A percentile compares a stretch with the other conserved stretches of the same genome.
Evolutionary conservation across 139 green algal genomes (phyloP).

Genomic region (Ostreobium quekettii): DNA sequence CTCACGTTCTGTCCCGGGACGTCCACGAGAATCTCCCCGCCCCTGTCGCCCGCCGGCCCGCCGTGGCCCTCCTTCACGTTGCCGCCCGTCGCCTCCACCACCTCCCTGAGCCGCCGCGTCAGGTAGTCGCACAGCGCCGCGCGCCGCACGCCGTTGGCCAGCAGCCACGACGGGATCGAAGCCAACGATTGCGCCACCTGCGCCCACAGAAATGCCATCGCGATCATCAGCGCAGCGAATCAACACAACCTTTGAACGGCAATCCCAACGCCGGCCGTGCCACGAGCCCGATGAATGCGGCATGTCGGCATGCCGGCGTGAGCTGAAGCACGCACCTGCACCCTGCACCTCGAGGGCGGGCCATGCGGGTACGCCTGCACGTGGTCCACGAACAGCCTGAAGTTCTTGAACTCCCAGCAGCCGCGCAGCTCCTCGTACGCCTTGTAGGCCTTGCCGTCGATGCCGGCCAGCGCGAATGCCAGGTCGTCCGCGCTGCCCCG

Average conservation of each 20-base stretch:
- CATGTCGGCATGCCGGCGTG: too few relatives aligned
- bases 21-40: slow-evolving; percentile 60
- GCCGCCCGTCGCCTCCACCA: slow-evolving; percentile 23
- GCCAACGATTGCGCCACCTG: slow-evolving; percentile 27
- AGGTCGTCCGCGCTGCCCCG: neutral
- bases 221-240: too few relatives aligned
- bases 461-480: neutral
- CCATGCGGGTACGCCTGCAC: slow-evolving; percentile 44
- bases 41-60: slow-evolving; percentile 58
- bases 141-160: slow-evolving; percentile 18
- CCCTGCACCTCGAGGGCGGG: slow-evolving; percentile 28
- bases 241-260: too few relatives aligned
- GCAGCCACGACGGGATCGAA: slow-evolving; percentile 20
- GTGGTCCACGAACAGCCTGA: slow-evolving; percentile 39
- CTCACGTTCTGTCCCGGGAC: slow-evolving; percentile 41
- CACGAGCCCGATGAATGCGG: too few relatives aligned
- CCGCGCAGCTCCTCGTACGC: neutral
- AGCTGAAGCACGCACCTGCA: too few relatives aligned
- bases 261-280: too few relatives aligned
- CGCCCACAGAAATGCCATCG: too few relatives aligned
- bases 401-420: neutral
- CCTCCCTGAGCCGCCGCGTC: slow-evolving; percentile 36
- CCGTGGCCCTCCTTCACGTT: slow-evolving; percentile 29
- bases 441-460: neutral
- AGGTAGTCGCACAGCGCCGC: slow-evolving; percentile 53